Evolutionary conservation across 495 filamentous ascomycete species (phyloP).

Genomic region (Cercophora sp.): DNA sequence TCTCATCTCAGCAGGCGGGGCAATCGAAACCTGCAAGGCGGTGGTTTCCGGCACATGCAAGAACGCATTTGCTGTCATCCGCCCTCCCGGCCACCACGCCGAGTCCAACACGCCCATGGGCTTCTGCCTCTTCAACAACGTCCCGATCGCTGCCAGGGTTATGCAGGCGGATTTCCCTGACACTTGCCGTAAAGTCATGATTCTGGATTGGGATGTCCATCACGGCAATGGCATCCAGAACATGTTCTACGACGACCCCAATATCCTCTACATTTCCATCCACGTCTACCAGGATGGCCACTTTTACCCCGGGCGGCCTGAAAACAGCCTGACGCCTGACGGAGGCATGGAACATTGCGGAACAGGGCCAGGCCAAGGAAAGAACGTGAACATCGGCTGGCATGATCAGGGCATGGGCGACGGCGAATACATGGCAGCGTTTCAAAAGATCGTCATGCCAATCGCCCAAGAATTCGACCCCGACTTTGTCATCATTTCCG

Average conservation of each 20-base stretch:
- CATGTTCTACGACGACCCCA: constrained; percentile 90
- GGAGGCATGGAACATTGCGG: constrained; percentile 78
- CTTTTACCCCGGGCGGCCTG: constrained; percentile 80
- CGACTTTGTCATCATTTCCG: constrained; percentile 91
- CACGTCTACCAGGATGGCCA: constrained; percentile 77
- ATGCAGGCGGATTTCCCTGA: constrained; percentile 75
- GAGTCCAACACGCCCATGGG: constrained; percentile 81
- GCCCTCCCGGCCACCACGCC: constrained; percentile 93
- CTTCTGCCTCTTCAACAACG: constrained; percentile 97
- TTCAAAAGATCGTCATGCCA: constrained; percentile 96
- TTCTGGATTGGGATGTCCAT: constrained; percentile 90
- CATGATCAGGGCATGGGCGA: constrained; percentile 89
- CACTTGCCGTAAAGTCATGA: constrained; percentile 77
- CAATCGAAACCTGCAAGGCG: constrained; percentile 87
- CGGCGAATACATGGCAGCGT: constrained; percentile 93
- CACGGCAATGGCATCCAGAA: constrained; percentile 96
- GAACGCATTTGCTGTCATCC: constrained; percentile 91
- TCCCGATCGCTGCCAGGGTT: constrained; percentile 79
- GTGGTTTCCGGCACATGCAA: constrained; percentile 77
- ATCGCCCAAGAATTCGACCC: constrained; percentile 90
- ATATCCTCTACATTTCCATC: constrained; percentile 93
- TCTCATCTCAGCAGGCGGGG: constrained; percentile 82
- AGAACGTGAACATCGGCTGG: constrained; percentile 97
- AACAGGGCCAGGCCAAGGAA: constrained; percentile 67
- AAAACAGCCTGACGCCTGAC: constrained; percentile 51